phyloP scores from a whole-genome alignment of 2,329 filamentous ascomycete species.

The Fusarium subtropicale region DNA sequence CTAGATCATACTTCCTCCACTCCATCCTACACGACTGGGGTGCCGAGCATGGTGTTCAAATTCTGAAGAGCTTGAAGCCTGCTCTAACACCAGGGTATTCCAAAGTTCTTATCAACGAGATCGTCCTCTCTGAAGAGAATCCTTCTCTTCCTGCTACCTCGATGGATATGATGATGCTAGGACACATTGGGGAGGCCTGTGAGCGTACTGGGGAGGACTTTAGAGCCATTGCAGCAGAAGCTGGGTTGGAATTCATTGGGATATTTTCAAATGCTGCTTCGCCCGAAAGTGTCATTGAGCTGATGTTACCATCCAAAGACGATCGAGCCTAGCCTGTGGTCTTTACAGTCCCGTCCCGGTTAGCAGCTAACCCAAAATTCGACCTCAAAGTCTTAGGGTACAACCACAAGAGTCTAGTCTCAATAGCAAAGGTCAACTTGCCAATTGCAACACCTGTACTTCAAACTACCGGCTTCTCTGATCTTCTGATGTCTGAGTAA shows the following conservation, averaged over 20 bases:
- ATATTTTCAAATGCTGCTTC: slow-evolving; percentile 22
- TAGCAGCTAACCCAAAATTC: not conserved
- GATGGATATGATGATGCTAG: slow-evolving; percentile 38
- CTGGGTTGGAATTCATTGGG: slow-evolving; percentile 7
- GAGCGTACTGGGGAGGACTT: slow-evolving; percentile 27
- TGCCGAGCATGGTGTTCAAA: slow-evolving; percentile 49
- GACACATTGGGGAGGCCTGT: slow-evolving; percentile 17
- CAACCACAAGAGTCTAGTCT: not conserved
- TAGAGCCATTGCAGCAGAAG: slow-evolving; percentile 4
- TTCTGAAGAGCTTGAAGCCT: slow-evolving; percentile 47
- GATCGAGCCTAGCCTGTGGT: not conserved
- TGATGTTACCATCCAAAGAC: not conserved
- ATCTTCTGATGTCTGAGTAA: not conserved
- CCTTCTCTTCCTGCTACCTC: slow-evolving; percentile 19
- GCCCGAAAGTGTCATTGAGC: slow-evolving; percentile 31
- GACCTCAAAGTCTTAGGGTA: not conserved
- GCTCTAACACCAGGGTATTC: slow-evolving; percentile 46
- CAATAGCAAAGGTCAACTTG: not conserved
- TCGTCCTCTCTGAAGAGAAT: slow-evolving; percentile 24
- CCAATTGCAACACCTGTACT: not conserved
- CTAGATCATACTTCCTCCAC: slow-evolving; percentile 42
- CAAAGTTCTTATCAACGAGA: slow-evolving; percentile 29
- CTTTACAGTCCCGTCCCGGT: not conserved
- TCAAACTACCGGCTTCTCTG: not conserved
- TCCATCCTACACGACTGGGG: slow-evolving; percentile 54